Conservation (phyloP, 306 rosid species). For the Cucurbita pepo region DNA sequence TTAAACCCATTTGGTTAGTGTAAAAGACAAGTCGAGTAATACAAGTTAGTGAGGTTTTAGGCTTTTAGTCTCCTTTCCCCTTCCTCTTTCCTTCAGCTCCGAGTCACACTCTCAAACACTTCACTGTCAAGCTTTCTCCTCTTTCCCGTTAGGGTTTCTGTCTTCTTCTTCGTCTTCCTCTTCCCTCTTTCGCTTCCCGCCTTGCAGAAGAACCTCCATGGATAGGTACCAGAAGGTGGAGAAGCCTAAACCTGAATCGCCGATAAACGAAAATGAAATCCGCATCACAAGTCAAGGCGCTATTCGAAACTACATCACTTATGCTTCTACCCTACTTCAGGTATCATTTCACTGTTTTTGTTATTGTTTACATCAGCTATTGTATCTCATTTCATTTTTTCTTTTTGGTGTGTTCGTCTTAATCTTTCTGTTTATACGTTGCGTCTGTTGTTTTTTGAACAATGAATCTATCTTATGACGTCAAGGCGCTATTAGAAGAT, state of each 20-base stretch:
- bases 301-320: constrained; percentile 90
- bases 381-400: background rate
- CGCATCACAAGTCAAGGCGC: constrained; percentile 92
- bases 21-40: too few relatives aligned
- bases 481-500: background rate
- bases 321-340: constrained; percentile 88
- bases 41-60: background rate
- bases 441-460: background rate
- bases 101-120: background rate
- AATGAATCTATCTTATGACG: background rate
- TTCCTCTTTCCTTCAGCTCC: background rate
- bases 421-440: background rate
- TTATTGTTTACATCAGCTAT: background rate
- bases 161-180: background rate
- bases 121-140: background rate
- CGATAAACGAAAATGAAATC: constrained; percentile 28
- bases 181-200: background rate
- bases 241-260: constrained; percentile 64
- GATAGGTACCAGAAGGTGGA: constrained; percentile 89
- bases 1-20: too few relatives aligned
- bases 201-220: constrained; percentile 22
- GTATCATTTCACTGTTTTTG: constrained; percentile 11
- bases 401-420: background rate
- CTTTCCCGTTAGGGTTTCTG: constrained; percentile 6
- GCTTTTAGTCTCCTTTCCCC: background rate